Evolutionary conservation across 1,139 yeast species (phyloP).

Genomic region (Geotrichum macrosporum): DNA sequence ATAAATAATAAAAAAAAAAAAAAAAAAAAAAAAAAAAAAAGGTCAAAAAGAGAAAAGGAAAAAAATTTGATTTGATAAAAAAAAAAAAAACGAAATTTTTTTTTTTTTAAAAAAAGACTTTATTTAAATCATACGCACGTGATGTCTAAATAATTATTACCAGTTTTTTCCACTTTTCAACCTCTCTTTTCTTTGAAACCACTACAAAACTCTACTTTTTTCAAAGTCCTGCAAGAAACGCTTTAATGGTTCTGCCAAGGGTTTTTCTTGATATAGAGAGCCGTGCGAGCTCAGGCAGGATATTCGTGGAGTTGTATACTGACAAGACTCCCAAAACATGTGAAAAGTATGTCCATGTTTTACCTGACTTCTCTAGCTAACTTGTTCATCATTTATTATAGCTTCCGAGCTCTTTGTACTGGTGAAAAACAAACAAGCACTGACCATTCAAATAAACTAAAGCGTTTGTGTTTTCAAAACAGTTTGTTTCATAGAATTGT

Average conservation of each 20-base stretch:
- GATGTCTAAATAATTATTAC: too few relatives aligned
- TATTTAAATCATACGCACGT: too few relatives aligned
- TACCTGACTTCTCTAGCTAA: too few relatives aligned
- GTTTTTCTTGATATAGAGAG: slow-evolving; percentile 59
- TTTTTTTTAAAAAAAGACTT: too few relatives aligned
- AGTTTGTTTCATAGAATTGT: slow-evolving; percentile 62
- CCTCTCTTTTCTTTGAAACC: too few relatives aligned
- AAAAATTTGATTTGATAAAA: not conserved
- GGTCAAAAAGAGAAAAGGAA: not conserved
- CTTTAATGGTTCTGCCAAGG: slow-evolving; percentile 23
- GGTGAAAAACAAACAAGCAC: slow-evolving; percentile 24
- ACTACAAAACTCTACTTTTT: too few relatives aligned
- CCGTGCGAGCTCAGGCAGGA: slow-evolving; percentile 51
- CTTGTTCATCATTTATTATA: too few relatives aligned
- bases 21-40: not conserved
- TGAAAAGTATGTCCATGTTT: slow-evolving; percentile 49
- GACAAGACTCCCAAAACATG: slow-evolving; percentile 57
- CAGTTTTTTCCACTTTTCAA: too few relatives aligned
- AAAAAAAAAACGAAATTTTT: too few relatives aligned
- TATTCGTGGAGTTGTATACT: slow-evolving; percentile 55
- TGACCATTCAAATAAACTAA: too few relatives aligned
- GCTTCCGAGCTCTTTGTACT: slow-evolving; percentile 28
- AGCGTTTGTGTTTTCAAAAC: slow-evolving; percentile 39
- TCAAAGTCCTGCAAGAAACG: too few relatives aligned
- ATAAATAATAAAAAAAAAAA: too few relatives aligned